Evolutionary conservation across 2,329 filamentous ascomycete species (phyloP), one percentile per base, ranked within the genome.

Genomic region (Fusarium sp.): DNA sequence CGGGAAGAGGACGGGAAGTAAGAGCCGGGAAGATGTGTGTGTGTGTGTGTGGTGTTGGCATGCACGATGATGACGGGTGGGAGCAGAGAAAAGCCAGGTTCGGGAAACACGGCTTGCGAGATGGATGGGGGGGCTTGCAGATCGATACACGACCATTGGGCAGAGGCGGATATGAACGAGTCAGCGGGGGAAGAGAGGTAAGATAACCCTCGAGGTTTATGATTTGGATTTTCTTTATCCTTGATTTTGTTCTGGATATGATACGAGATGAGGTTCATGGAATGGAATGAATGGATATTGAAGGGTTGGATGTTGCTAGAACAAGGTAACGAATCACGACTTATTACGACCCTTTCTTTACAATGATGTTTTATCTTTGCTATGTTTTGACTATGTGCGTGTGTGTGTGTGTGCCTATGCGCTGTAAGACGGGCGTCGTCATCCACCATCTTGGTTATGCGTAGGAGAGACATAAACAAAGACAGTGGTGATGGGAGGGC

Each of bases 251-350:
- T 53, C 42, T 58, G 65, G 64, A 56, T 64, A 62, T 29, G 46
- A 55, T 27, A 62, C 22, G 46, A 58, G 58, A 14, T 7, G 58
- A 59, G 17, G 60, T 56, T 58, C 38, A 51, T 56, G 40, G 40
- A 35, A 51, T 56, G 40, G 40, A 35, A 35, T 35, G 33, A 35
- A 33, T 16, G 46, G n/a, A 40, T 61, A 62, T 59, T 44, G 61
- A 62, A 67, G 63, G 59, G 55, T 62, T 61, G 61, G 63, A 66
- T 73, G 55, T 72, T 46, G 56, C 61, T 66, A 66, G 67, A 75
- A 64, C 58, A 72, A 60, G 68, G 70, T 70, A 56, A 78, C 71
- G 75, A 79, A 76, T 78, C 69, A 78, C 67, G 77, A 78, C 51
- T 57, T 67, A 61, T 71, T 63, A 75, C 57, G 62, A 67, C 29